A percentile compares a stretch with the other conserved stretches of the same genome.
These are phyloP conservation scores for Codiaeum variegatum DNA, from an alignment of 441 rosid genomes.

Conservation along the genomic window DNA sequence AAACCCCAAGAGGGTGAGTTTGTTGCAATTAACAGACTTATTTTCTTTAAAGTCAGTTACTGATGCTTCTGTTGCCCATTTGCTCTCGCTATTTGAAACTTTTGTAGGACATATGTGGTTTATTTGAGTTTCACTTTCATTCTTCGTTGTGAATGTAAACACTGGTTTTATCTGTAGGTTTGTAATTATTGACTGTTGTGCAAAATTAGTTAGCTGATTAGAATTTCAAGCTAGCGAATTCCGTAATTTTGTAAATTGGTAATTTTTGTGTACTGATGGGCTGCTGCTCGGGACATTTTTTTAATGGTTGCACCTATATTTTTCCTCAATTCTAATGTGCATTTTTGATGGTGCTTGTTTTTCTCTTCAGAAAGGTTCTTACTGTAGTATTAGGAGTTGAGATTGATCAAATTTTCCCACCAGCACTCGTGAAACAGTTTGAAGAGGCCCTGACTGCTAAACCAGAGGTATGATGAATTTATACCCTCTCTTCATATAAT, in stretches of 20 bases:
- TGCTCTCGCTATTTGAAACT: too few relatives aligned
- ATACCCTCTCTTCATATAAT: too few relatives aligned
- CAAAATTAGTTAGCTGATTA: not conserved
- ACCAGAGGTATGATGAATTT: conserved; percentile 44
- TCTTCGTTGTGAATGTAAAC: not conserved
- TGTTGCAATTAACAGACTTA: too few relatives aligned
- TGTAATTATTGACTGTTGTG: not conserved
- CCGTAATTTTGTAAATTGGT: not conserved
- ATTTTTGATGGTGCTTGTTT: conserved; percentile 11
- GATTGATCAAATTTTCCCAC: conserved; percentile 54
- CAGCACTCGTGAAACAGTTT: conserved; percentile 59
- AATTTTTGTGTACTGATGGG: not conserved
- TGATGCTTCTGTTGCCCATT: too few relatives aligned
- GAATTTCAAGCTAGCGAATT: not conserved
- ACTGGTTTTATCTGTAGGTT: not conserved
- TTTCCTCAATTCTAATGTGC: not conserved
- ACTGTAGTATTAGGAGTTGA: conserved; percentile 67
- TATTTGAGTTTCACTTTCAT: too few relatives aligned
- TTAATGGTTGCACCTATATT: not conserved
- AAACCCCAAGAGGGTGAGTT: too few relatives aligned
- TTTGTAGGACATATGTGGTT: too few relatives aligned
- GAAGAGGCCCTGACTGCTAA: conserved; percentile 48
- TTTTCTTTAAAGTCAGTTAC: too few relatives aligned
- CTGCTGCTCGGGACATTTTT: conserved; percentile 9
- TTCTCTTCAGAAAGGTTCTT: conserved; percentile 68